Evolutionary conservation across 164 flowering plant genomes (phyloP), one percentile per base, ranked within the genome.

Genomic region (Piper betle): DNA sequence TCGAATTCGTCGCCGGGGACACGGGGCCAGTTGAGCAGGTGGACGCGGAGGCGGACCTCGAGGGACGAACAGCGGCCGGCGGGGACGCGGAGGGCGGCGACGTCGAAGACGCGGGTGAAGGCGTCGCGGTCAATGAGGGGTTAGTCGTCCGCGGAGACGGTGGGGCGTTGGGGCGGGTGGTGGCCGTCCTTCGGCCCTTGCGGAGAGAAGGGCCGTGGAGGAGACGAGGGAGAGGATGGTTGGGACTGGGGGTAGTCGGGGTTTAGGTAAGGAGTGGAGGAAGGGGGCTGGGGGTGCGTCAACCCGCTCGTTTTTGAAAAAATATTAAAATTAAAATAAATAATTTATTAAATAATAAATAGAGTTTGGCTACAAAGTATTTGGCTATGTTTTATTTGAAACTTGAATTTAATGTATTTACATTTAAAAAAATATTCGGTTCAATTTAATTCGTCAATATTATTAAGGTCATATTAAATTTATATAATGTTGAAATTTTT

Each of bases 1-100:
- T 90, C 96, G 38, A 90, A 65, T 19, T 93, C 97, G 19, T 90
- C 97, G 0, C 96, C 96, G 2, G 84, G 81, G 55, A 90, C 97
- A 57, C 97, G 74, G 17, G 99, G 96, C 99, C 99, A 90, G 69
- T 93, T 93, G 64, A 93, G 68, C 9, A 93, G 82, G 71, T 90
- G 97, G 39, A 96, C 97, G 12, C 97, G 70, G 52, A 93, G 74
- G 15, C 89, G 84, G 62, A 62, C 80, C 64, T 93, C 99, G 4
- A 93, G 78, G 37, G 80, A 69, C 56, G 67, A 80, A 62, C 97
- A 88, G 52, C 78, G 78, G 54, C 74, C 81, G 0, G 97, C 66
- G 5, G 97, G 91, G 60, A 93, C 86, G 9, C 96, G 77, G 53
- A 93, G 68, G n/a, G 99, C 96, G 2, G 92, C 72, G 5, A 90